These are phyloP conservation scores for Phaeotremella fagi DNA, from an alignment of 768 basidiomycete genomes.

Conservation along the genomic window DNA sequence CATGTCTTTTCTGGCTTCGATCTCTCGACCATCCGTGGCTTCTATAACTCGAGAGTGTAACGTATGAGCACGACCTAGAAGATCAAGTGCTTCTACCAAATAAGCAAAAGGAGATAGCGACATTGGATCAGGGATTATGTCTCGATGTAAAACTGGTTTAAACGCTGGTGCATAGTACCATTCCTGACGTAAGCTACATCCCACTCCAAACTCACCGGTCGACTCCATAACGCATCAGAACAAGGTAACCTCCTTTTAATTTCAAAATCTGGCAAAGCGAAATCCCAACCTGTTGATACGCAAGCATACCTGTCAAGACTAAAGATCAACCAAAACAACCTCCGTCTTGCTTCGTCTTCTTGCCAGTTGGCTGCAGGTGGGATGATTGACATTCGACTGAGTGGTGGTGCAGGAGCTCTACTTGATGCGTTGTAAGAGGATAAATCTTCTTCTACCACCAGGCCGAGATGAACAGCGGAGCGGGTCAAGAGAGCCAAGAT, in stretches of 20 bases:
- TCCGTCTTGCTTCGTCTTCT: conserved; percentile 45
- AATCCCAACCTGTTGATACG: conserved; percentile 47
- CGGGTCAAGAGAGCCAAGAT: conserved; percentile 46
- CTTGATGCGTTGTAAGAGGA: conserved; percentile 1
- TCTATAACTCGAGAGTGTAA: conserved; percentile 37
- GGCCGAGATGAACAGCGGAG: conserved; percentile 43
- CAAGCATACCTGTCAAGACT: conserved; percentile 47
- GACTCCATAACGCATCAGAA: conserved; percentile 28
- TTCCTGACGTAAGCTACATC: conserved; percentile 28
- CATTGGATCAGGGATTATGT: conserved; percentile 13
- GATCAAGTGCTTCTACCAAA: conserved; percentile 43
- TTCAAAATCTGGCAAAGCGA: conserved; percentile 40
- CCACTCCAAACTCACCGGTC: conserved; percentile 15
- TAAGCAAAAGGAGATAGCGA: conserved; percentile 32
- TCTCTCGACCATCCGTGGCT: conserved; percentile 31
- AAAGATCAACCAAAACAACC: conserved; percentile 49
- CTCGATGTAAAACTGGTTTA: conserved; percentile 29
- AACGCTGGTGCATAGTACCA: conserved; percentile 39
- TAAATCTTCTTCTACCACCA: conserved; percentile 38
- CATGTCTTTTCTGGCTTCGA: conserved; percentile 32
- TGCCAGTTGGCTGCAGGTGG: conserved; percentile 40
- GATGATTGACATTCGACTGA: conserved; percentile 44
- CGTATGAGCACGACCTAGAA: conserved; percentile 41
- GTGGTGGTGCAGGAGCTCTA: conserved; percentile 29
- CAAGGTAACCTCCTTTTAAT: conserved; percentile 44